Percentiles rank a stretch among this genome's conserved stretches.
Conservation (phyloP, 2,329 filamentous ascomycete species). For the Pyricularia pennisetigena region DNA sequence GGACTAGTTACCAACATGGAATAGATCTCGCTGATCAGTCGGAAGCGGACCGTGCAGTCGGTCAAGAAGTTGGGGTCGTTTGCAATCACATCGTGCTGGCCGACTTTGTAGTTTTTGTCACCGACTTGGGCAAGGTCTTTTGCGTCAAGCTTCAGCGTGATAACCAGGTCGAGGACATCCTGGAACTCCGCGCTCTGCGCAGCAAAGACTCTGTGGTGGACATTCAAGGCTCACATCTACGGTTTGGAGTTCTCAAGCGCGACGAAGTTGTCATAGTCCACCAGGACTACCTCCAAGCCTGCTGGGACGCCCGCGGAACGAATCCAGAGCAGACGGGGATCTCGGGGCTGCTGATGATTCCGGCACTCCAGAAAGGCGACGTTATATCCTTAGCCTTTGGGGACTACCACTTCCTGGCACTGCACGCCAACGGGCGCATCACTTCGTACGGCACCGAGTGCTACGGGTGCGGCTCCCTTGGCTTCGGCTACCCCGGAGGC, state of each 20-base stretch:
- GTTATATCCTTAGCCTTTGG: neutral
- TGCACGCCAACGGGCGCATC: neutral
- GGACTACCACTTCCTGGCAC: neutral
- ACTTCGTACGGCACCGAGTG: neutral
- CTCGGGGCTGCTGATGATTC: neutral
- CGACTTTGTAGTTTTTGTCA: neutral
- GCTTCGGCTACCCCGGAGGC: neutral
- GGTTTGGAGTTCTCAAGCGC: neutral
- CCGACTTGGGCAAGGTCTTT: neutral
- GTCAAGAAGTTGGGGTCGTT: neutral
- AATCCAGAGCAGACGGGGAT: neutral
- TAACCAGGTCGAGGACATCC: neutral
- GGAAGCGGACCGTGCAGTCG: neutral
- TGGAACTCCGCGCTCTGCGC: neutral
- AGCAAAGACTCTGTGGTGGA: neutral
- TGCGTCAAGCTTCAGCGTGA: neutral
- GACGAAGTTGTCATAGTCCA: neutral
- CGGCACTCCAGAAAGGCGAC: neutral
- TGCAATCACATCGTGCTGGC: neutral
- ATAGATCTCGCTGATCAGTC: neutral
- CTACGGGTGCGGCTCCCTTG: neutral
- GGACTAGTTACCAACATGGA: neutral
- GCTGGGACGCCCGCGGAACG: neutral
- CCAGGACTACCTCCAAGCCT: neutral
- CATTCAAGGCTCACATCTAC: neutral